Evolutionary conservation across 345 rosid genomes (phyloP), one percentile per base, ranked within the genome.

Genomic region (Syzygium aqueum): DNA sequence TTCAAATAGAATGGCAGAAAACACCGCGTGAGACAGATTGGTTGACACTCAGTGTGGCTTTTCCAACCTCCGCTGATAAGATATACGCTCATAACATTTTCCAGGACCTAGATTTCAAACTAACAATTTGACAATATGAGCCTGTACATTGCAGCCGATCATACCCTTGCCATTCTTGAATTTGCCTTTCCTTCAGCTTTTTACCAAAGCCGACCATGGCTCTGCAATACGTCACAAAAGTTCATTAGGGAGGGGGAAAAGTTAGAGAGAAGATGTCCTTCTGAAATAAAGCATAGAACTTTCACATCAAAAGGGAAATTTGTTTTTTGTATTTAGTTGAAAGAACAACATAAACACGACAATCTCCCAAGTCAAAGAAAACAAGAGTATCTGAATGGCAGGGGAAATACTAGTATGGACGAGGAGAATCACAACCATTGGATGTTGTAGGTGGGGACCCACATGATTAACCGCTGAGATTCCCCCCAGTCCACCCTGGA

Each of bases 171-270:
- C 99, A 97, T 96, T 95, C 99, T 88, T 92, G 92, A 85, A 94
- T 90, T 85, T 97, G 98, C 90, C 96, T 95, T 89, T 94, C 95
- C 92, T 97, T 94, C 93, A 96, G 84, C 90, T 91, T 95, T 84
- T 97, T 97, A 90, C 99, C 99, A 87, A 97, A 97, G 37, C 96
- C 96, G 89, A 97, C 98, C 99, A 97, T 97, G 89, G 93, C 88
- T 92, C 90, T 89, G 80, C 87, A 46, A 27, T 53, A 80, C 85
- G 84, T 56, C 37, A 90, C 49, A 12, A 10, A 53, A 89, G 63
- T 37, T 73, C 49, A 73, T 73, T 37, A 37, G 82, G 49, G 49
- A 73, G 82, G 27, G 49, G 82, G 82, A 21, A 37, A 73, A 73
- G 25, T 33, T 73, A 17, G 25, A 17, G 40, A 73, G 19, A 8